phyloP scores from a whole-genome alignment of 1,284 basidiomycete genomes.

The Cutaneotrichosporon dermatis region DNA sequence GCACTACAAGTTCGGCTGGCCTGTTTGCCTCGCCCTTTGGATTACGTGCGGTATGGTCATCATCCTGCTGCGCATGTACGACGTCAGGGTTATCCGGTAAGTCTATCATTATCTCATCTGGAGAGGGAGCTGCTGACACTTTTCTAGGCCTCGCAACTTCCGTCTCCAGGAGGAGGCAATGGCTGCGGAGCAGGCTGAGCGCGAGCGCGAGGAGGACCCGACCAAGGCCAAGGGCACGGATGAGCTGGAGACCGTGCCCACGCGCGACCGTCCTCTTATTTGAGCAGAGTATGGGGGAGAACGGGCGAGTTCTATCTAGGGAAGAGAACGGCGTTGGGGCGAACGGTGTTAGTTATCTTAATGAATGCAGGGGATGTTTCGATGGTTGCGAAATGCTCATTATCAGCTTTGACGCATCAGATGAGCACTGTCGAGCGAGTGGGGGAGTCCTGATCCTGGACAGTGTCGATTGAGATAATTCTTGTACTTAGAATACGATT shows the following conservation, averaged over 20 bases:
- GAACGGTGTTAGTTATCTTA: too few relatives aligned
- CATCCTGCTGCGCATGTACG: conserved; percentile 7
- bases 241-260: background rate
- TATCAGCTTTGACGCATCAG: too few relatives aligned
- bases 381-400: too few relatives aligned
- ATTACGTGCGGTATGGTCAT: conserved; percentile 24
- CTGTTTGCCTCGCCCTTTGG: conserved; percentile 36
- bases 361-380: too few relatives aligned
- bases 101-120: background rate
- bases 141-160: conserved; percentile 5
- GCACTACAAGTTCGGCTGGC: conserved; percentile 40
- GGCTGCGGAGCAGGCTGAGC: conserved; percentile 1
- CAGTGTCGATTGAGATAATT: too few relatives aligned
- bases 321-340: too few relatives aligned
- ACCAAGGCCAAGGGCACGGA: background rate
- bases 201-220: background rate
- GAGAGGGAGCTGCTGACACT: background rate
- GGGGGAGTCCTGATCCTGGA: too few relatives aligned
- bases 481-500: too few relatives aligned
- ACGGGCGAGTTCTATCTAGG: too few relatives aligned
- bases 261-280: background rate
- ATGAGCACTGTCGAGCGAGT: too few relatives aligned
- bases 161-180: conserved; percentile 1
- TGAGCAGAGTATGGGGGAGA: too few relatives aligned
- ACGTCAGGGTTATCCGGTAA: conserved; percentile 14